Conservation (phyloP, 2,329 filamentous ascomycete species). For the Clarireedia paspali region DNA sequence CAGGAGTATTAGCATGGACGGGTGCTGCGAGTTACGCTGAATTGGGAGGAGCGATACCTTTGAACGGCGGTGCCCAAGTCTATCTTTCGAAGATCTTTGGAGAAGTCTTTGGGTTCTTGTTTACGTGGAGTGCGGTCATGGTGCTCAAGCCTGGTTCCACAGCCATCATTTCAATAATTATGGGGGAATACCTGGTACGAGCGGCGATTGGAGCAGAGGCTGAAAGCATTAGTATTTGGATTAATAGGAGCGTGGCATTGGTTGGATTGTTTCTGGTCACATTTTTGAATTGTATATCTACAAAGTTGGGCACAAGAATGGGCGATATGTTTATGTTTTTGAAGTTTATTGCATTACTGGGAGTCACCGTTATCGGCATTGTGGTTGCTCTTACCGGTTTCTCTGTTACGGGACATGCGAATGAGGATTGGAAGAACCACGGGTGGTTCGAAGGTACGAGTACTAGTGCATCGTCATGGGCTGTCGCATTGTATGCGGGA, state of each 20-base stretch:
- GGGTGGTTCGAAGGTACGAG: constrained; percentile 87
- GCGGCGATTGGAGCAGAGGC: constrained; percentile 83
- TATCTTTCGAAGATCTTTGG: constrained; percentile 96
- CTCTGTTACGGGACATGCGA: constrained; percentile 67
- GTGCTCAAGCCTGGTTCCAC: constrained; percentile 90
- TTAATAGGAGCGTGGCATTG: constrained; percentile 82
- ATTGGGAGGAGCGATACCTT: constrained; percentile 86
- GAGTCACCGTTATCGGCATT: constrained; percentile 79
- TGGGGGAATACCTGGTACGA: constrained; percentile 93
- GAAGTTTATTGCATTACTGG: constrained; percentile 85
- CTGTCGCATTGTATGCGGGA: constrained; percentile 88
- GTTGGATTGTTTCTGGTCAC: constrained; percentile 70
- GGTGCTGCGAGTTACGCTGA: constrained; percentile 93
- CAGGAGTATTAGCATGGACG: constrained; percentile 92
- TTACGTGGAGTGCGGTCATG: constrained; percentile 91
- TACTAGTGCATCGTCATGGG: constrained; percentile 75
- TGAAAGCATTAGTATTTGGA: constrained; percentile 72
- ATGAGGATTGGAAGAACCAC: constrained; percentile 76
- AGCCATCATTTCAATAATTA: constrained; percentile 95
- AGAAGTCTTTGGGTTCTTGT: constrained; percentile 85
- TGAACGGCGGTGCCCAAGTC: constrained; percentile 90
- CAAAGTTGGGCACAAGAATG: constrained; percentile 75
- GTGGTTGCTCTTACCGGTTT: constrained; percentile 83
- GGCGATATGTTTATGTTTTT: constrained; percentile 95
- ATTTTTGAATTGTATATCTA: constrained; percentile 83